phyloP scores from a whole-genome alignment of 179 eudicot genomes.

The Beta macrorhiza region DNA sequence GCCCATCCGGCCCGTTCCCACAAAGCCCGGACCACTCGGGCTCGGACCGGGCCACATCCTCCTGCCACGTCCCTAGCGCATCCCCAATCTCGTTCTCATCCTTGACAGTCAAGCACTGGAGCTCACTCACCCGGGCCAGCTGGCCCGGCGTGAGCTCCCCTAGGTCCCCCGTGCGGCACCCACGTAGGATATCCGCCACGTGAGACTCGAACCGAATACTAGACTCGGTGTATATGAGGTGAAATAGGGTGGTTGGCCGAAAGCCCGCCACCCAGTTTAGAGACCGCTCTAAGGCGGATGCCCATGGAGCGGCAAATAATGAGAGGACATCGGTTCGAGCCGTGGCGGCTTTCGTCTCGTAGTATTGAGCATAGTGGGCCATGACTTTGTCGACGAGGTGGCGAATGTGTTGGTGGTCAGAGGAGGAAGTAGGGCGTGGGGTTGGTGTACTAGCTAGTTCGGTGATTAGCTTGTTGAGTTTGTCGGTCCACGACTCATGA shows the following conservation, averaged over 20 bases:
- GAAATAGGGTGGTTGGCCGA: conserved; percentile 82
- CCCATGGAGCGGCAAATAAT: conserved; percentile 58
- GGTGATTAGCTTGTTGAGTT: conserved; percentile 44
- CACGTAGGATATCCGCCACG: conserved; percentile 51
- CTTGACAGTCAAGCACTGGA: conserved; percentile 66
- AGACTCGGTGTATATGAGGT: conserved; percentile 71
- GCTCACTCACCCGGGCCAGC: conserved; percentile 60
- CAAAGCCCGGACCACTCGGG: conserved; percentile 42
- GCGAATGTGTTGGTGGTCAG: conserved; percentile 30
- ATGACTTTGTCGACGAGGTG: conserved; percentile 42
- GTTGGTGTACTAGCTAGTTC: conserved; percentile 39
- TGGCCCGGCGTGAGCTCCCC: conserved; percentile 66
- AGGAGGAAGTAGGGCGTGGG: conserved; percentile 35
- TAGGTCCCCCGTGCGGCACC: conserved; percentile 59
- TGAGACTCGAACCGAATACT: conserved; percentile 59
- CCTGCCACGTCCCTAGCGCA: conserved; percentile 74
- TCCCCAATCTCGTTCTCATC: conserved; percentile 66
- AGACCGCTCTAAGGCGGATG: conserved; percentile 61
- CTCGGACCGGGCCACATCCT: conserved; percentile 33
- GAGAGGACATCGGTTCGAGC: conserved; percentile 44
- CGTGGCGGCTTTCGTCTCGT: conserved; percentile 44
- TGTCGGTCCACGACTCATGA: conserved; percentile 56
- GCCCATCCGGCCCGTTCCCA: conserved; percentile 30
- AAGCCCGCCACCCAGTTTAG: conserved; percentile 76
- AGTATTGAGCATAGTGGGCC: conserved; percentile 50